phyloP scores from a whole-genome alignment of 306 rosid species.

The Fragaria nilgerrensis region DNA sequence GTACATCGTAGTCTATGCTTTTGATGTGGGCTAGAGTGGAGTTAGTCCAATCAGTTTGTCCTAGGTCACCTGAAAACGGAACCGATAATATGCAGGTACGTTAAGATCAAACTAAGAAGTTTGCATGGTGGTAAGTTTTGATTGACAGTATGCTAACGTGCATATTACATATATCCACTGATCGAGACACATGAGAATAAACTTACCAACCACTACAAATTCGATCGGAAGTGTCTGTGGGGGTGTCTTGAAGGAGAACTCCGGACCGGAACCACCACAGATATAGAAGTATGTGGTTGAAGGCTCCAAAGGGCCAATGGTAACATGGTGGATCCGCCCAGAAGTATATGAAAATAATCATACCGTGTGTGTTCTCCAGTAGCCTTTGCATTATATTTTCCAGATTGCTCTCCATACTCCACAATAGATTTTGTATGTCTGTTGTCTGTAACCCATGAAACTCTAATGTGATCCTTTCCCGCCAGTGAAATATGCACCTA shows the following conservation, averaged over 20 bases:
- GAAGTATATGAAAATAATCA: constrained; percentile 32
- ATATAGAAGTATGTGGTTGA: constrained; percentile 33
- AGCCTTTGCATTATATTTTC: constrained; percentile 20
- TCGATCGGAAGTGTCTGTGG: constrained; percentile 52
- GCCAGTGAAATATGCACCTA: constrained; percentile 74
- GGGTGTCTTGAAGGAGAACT: constrained; percentile 64
- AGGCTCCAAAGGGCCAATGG: constrained; percentile 38
- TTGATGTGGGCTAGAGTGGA: constrained; percentile 53
- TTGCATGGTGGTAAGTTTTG: too few relatives aligned
- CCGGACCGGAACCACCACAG: constrained; percentile 46
- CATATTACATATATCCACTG: not conserved
- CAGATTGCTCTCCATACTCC: constrained; percentile 37
- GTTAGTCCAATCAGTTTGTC: constrained; percentile 68
- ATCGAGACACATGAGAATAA: not conserved
- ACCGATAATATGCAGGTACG: not conserved
- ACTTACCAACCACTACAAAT: constrained; percentile 67
- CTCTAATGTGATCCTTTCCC: constrained; percentile 58
- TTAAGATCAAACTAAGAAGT: not conserved
- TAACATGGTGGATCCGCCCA: constrained; percentile 44
- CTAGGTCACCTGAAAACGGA: constrained; percentile 52
- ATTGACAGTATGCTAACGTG: too few relatives aligned
- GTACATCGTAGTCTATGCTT: constrained; percentile 53
- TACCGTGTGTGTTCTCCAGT: constrained; percentile 33
- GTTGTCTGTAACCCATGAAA: constrained; percentile 66
- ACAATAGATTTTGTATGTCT: constrained; percentile 25